Evolutionary conservation across 2,329 filamentous ascomycete genomes (phyloP), one percentile per base, ranked within the genome.

Genomic region (Aspergillus udagawae): DNA sequence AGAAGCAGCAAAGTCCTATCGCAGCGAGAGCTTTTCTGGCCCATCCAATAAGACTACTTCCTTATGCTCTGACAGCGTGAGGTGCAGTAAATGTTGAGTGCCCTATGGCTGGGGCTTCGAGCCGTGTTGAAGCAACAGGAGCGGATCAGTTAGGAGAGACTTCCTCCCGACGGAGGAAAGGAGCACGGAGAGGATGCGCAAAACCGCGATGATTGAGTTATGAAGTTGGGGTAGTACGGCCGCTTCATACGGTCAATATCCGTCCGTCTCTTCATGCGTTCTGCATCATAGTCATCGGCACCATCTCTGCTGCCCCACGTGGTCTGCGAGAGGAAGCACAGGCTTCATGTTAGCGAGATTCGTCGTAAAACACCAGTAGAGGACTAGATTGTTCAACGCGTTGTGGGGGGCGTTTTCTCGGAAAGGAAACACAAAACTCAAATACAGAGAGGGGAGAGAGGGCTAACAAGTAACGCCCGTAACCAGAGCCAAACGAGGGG

Each of bases 251-350:
- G 70, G 63, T 74, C 71, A 55, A 64, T 66, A 60, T 70, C 70
- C 52, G 72, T 72, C 53, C 69, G 71, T 60, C 71, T 73, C 61
- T 74, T 83, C 79, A 90, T 86, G 69, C 89, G 86, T 65, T 86
- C 82, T 62, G 83, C 83, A 74, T 95, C 89, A 75, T 95, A 89
- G 65, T 88, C 83, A 75, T 97, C 92, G 70, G 91, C 92, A 67
- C 94, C 92, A 67, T 91, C 90, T 75, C 92, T 88, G 77, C 91
- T 96, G 70, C 92, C 92, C 92, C 92, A 97, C 53, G 92, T 93
- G 48, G 92, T 97, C 92, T 97, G 71, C 57, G 52, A 51, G 17
- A 2, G n/a, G 14, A 50, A 51, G 58, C 20, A 56, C 32, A 38
- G 32, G 32, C 14, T 38, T 38, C 32, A 38, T 17, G 59, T 54